Base-by-base conservation (phyloP, 2,329 filamentous ascomycete species). In the Pezicula rhizophila region DNA sequence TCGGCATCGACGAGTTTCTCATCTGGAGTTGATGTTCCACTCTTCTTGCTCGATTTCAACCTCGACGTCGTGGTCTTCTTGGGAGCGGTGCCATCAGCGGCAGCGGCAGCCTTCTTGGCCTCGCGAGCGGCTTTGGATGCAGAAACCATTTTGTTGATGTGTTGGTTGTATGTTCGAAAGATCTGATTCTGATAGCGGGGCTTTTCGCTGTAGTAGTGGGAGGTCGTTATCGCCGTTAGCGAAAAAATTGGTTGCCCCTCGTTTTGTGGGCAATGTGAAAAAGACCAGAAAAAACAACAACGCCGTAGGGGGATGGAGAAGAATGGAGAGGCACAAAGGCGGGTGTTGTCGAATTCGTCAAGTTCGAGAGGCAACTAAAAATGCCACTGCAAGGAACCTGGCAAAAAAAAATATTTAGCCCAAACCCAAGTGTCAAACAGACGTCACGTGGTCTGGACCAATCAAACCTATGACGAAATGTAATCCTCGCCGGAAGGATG, bases 1-100 rank as follows among this genome's bases (percentile, higher is more conserved):
- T 84, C 72, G 54, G 69, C 81, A 62, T 90, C 84, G 56, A 85
- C 71, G 60, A 82, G 67, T 49, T 85, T 85, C 59, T 92, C 85
- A 62, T 85, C 86, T 63, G 85, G 80, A 47, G 82, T 79, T 10
- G 84, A 87, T 37, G 78, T 81, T 44, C 83, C 78, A 61, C 76
- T 76, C 55, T 73, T 70, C 55, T 63, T 69, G 72, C 87, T 86
- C 65, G 86, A 87, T 56, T 79, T 79, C 58, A 82, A 75, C 73
- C 85, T 87, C 58, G 82, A 84, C 60, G 84, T 79, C 56, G 82
- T 79, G 18, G 85, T 85, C 79, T 92, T 91, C 74, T 88, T 85
- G 60, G 84, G 82, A 66, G 79, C 80, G 70, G 85, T 85, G 68
- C 85, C 87, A 44, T 87, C 77, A 64, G 79, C 81, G 58, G 79